These are phyloP conservation scores for Scleroderma bovista DNA, from an alignment of 768 basidiomycete genomes.

Conservation along the genomic window DNA sequence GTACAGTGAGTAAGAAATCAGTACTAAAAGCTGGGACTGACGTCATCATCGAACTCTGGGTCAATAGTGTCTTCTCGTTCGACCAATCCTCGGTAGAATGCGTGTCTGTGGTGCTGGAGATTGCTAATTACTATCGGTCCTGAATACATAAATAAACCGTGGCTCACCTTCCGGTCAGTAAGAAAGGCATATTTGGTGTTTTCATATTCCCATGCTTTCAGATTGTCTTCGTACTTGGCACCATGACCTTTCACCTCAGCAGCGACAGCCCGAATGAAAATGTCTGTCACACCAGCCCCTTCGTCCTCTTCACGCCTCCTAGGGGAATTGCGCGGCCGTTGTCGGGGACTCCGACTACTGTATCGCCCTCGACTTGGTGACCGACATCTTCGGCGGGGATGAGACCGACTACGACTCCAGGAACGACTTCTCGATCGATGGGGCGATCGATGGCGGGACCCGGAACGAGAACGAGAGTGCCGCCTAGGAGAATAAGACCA, in stretches of 20 bases:
- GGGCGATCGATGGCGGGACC: conserved; percentile 33
- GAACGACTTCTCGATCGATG: conserved; percentile 49
- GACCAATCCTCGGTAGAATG: conserved; percentile 64
- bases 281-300: conserved; percentile 58
- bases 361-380: conserved; percentile 37
- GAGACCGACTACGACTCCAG: conserved; percentile 40
- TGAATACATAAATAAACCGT: conserved; percentile 1
- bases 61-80: conserved; percentile 50
- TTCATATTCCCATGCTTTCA: conserved; percentile 69
- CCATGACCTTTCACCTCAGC: conserved; percentile 81
- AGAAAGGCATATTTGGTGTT: conserved; percentile 86
- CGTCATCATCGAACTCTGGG: conserved; percentile 81
- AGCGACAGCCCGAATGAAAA: conserved; percentile 84
- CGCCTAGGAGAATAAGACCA: conserved; percentile 28
- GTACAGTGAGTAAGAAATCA: conserved; percentile 4
- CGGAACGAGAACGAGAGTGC: conserved; percentile 30
- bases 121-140: conserved; percentile 1
- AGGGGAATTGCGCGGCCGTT: conserved; percentile 29
- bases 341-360: conserved; percentile 44
- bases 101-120: conserved; percentile 62
- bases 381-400: conserved; percentile 28
- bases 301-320: conserved; percentile 47
- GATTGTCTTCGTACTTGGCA: conserved; percentile 62
- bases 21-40: conserved; percentile 20
- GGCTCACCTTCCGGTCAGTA: conserved; percentile 44